Evolutionary conservation across 2,329 filamentous ascomycete species (phyloP), one percentile per base, ranked within the genome.

Genomic region (Epichloe hybrida): DNA sequence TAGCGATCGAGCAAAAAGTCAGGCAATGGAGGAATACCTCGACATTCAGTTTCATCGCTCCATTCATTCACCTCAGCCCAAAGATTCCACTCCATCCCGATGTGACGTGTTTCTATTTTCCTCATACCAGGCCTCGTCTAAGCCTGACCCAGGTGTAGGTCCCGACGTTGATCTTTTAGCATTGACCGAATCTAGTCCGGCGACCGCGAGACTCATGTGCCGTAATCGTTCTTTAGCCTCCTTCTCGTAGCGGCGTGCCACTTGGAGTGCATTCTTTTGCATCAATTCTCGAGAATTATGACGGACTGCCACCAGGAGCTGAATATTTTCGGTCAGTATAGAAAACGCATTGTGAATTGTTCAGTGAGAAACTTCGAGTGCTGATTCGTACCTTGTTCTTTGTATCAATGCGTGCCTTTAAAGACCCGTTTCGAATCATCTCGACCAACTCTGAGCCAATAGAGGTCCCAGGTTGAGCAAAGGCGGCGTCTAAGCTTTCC

Each of bases 401-500:
- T 0, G 86, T 78, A 63, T 98, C 89, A 53, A 98, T 84, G 31
- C 88, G 79, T 7, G 88, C 89, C 56, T 89, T 75, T 11, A 98
- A 71, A 1, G 75, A 75, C 7, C 82, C 81, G 12, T 74, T 72
- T 48, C 82, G 75, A 59, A 98, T 96, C 80, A 97, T 86, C 0
- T 67, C 64, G 31, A 85, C 77, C 35, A 97, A 73, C 66, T 98
- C 93, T 23, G 74, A 70, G 59, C 89, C 82, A 45, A 91, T 81
- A 4, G 77, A 74, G 54, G 75, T 69, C 4, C 77, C 77, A 0
- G 79, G 71, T 2, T 74, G 70, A 0, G 80, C 81, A 65, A 98
- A 97, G 2, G 87, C 83, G 37, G 77, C 73, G 8, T 86, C 81
- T 72, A 98, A 80, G 54, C 81, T 88, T 20, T 83, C 76, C 4